Conservation (phyloP, 2,329 filamentous ascomycete species). For the Davidsoniella virescens region DNA sequence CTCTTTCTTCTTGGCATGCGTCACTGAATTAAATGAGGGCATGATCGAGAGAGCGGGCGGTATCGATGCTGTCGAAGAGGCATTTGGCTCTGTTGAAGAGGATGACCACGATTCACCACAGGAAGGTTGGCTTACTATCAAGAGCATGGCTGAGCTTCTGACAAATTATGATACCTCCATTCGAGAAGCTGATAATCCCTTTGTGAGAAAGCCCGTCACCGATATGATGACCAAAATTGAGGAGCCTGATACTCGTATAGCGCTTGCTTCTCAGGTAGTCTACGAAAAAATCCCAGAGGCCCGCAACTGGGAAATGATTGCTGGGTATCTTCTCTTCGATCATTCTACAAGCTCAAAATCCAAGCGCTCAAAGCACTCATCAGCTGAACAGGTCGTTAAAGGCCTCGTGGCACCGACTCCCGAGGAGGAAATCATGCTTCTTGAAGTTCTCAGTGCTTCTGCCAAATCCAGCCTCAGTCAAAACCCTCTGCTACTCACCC, state of each 20-base stretch:
- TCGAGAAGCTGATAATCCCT: constrained; percentile 3
- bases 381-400: constrained; percentile 46
- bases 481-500: constrained; percentile 16
- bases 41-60: constrained; percentile 76
- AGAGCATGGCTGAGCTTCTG: constrained; percentile 73
- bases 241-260: constrained; percentile 63
- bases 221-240: constrained; percentile 43
- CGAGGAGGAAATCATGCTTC: constrained; percentile 65
- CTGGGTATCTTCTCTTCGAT: constrained; percentile 83
- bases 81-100: constrained; percentile 52
- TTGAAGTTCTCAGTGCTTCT: constrained; percentile 72
- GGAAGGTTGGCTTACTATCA: constrained; percentile 77
- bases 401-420: constrained; percentile 56
- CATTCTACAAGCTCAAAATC: constrained; percentile 51
- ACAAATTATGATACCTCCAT: constrained; percentile 50
- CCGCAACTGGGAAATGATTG: constrained; percentile 72
- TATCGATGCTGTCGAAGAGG: constrained; percentile 58
- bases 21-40: constrained; percentile 63
- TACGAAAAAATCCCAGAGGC: constrained; percentile 71
- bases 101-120: constrained; percentile 64
- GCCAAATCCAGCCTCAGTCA: constrained; percentile 58
- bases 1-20: constrained; percentile 75
- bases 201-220: constrained; percentile 23
- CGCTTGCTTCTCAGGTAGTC: constrained; percentile 69
- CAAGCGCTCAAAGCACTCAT: constrained; percentile 26